These are phyloP conservation scores for Perkinsus chesapeaki DNA, from an alignment of 169 alveolate species.

Conservation along the genomic window DNA sequence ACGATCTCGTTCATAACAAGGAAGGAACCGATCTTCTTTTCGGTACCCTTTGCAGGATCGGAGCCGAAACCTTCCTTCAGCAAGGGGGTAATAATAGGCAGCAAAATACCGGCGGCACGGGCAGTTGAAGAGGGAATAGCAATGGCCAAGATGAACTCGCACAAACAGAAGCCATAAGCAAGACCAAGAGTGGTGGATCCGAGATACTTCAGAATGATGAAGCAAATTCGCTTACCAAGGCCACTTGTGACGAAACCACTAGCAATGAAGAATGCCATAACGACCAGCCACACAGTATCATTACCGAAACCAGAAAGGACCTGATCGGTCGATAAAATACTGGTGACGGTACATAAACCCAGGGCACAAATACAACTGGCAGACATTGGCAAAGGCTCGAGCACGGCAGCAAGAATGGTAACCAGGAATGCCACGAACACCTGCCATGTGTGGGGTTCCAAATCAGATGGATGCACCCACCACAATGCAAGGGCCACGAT, in stretches of 20 bases:
- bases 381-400: not conserved
- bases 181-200: conserved; percentile 10
- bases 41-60: conserved; percentile 6
- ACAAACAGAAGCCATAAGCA: not conserved
- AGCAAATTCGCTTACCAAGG: not conserved
- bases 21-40: conserved; percentile 6
- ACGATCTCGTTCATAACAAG: not conserved
- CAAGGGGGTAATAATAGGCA: conserved; percentile 2
- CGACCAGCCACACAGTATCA: not conserved
- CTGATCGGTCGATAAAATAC: not conserved
- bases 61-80: not conserved
- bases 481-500: not conserved
- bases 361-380: not conserved
- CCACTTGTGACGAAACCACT: not conserved
- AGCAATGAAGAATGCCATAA: conserved; percentile 11
- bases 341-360: not conserved
- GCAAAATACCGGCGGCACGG: not conserved
- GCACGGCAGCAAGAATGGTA: not conserved
- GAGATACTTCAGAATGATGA: not conserved
- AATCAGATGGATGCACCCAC: not conserved
- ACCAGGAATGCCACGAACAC: not conserved
- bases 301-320: conserved; percentile 3
- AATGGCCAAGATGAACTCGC: not conserved
- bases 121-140: conserved; percentile 8
- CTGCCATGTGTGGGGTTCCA: not conserved